Conservation (phyloP, 2,329 filamentous ascomycete species). For the Hymenoscyphus salicellus region DNA sequence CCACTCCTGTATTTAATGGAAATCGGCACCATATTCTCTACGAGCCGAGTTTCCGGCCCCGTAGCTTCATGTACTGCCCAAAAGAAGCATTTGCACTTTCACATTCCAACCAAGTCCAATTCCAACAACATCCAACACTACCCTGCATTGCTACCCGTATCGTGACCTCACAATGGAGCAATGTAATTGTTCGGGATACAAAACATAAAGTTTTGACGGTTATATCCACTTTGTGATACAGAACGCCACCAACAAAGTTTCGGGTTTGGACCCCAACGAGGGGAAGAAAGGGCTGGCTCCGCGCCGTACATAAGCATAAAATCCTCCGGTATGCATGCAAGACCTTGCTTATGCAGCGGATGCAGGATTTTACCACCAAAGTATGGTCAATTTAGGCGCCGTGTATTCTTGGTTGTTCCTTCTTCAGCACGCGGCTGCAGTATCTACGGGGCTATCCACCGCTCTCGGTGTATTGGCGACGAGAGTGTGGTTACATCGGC, state of each 20-base stretch:
- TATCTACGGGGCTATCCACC: neutral
- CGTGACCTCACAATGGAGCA: neutral
- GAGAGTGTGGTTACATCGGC: conserved; percentile 8
- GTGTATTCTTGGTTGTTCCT: neutral
- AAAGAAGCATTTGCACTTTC: neutral
- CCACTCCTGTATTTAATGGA: neutral
- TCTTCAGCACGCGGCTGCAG: conserved; percentile 2
- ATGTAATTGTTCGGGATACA: neutral
- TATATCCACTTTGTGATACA: neutral
- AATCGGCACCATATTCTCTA: neutral
- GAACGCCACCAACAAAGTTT: conserved; percentile 14
- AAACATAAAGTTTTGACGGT: neutral
- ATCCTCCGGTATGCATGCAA: conserved; percentile 13
- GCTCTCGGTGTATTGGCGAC: neutral
- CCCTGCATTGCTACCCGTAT: neutral
- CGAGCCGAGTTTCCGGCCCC: neutral
- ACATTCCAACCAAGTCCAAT: neutral
- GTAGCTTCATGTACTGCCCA: neutral
- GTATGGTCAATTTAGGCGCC: neutral
- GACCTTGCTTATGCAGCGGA: conserved; percentile 6
- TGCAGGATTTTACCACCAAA: neutral
- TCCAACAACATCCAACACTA: neutral
- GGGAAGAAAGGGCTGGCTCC: conserved; percentile 12
- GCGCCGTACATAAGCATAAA: conserved; percentile 18
- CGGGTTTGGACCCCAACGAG: conserved; percentile 1